Evolutionary conservation across 2,329 filamentous ascomycete genomes (phyloP).

Genomic region (Akanthomyces lecanii): DNA sequence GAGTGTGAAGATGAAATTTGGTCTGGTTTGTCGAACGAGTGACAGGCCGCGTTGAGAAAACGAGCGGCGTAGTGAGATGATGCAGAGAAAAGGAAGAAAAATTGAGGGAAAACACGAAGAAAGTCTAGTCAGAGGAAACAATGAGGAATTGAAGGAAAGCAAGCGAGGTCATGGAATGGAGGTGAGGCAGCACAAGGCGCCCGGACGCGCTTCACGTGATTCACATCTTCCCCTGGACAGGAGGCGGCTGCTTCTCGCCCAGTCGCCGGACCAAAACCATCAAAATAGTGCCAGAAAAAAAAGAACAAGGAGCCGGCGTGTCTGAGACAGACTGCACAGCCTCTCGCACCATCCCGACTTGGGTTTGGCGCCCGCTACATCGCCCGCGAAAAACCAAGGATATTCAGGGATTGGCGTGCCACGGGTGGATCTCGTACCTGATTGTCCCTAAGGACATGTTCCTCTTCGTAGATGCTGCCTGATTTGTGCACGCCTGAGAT

Average conservation of each 20-base stretch:
- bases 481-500: neutral
- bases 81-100: neutral
- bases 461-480: too few relatives aligned
- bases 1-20: neutral
- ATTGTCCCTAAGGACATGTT: neutral
- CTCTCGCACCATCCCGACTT: constrained; percentile 1
- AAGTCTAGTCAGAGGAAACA: neutral
- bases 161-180: neutral
- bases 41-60: constrained; percentile 2
- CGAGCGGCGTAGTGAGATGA: constrained; percentile 9
- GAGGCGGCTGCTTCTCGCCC: too few relatives aligned
- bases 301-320: neutral
- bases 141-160: neutral
- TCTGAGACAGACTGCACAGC: constrained; percentile 11
- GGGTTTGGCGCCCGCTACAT: neutral
- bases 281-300: too few relatives aligned
- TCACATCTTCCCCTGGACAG: neutral
- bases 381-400: neutral
- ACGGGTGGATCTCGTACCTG: neutral
- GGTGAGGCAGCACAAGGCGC: neutral
- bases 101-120: neutral
- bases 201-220: constrained; percentile 4
- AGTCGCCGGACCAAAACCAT: too few relatives aligned
- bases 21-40: constrained; percentile 7
- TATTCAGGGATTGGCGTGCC: neutral